Evolutionary conservation across 306 rosid genomes (phyloP), one percentile per base, ranked within the genome.

Genomic region (Casuarina equisetifolia): DNA sequence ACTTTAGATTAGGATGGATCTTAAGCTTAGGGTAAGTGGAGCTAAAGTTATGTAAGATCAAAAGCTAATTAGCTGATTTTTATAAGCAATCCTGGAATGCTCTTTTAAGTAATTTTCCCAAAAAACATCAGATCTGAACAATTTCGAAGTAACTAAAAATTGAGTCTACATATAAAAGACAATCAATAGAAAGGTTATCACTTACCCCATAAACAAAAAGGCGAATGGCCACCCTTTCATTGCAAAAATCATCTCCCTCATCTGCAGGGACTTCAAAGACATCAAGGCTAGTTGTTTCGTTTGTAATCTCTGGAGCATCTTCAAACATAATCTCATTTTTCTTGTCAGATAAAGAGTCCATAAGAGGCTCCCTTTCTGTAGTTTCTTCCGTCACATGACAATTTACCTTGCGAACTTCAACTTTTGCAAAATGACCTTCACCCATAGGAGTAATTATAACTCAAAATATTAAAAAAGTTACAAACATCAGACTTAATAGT

Each of bases 141-240:
- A 40, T n/a, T 67, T 67, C 12, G 13, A 42, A n/a, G 6, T 42
- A 67, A 42, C 9, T 16, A 3, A 67, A 17, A 67, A 44, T 25
- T 58, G 25, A 50, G 49, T 49, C 68, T 35, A 73, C 50, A 6
- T 44, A 43, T 70, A 51, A 71, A 81, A 1, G 50, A 62, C 20
- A 63, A 52, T 59, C 55, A 39, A 40, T 64, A 80, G 58, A 25
- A 77, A 74, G 75, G 73, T 66, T 66, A 66, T 44, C 70, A 63
- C 97, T 88, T 86, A 95, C 97, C 97, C 97, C 93, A 75, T 91
- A 95, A 81, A 89, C 91, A 88, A 92, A 95, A 64, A 95, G 84
- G 84, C 51, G 73, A 81, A 91, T 88, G 38, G 87, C 88, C 76
- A 42, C 50, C 69, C 53, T 80, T 63, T 78, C 87, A 45, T 86